Conservation (phyloP, 257 asterid species). For the Jacaranda mimosifolia region DNA sequence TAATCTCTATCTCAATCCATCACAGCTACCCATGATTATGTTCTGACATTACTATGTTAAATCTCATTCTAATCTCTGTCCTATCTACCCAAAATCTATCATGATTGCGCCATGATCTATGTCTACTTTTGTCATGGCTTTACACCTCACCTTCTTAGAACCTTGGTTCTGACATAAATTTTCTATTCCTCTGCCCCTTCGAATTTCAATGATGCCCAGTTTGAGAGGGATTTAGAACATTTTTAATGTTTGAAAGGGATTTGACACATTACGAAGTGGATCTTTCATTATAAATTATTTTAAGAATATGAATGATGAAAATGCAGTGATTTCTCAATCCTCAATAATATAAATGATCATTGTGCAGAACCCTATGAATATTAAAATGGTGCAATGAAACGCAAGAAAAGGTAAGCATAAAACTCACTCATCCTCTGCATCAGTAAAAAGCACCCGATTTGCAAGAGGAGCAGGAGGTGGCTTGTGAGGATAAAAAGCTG, state of each 20-base stretch:
- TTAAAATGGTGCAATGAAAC: conserved; percentile 28
- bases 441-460: conserved; percentile 92
- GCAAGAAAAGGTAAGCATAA: conserved; percentile 53
- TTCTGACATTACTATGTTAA: no score
- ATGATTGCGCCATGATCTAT: no score
- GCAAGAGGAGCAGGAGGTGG: conserved; percentile 86
- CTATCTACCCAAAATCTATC: no score
- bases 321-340: conserved; percentile 23
- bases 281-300: not conserved
- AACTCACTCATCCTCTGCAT: conserved; percentile 99
- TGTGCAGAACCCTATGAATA: conserved; percentile 19
- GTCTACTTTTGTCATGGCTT: no score
- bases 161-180: no score
- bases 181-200: no score
- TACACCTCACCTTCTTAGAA: no score
- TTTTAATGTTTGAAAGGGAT: not conserved
- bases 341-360: conserved; percentile 9
- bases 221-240: no score
- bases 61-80: no score
- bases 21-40: no score
- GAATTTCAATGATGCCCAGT: no score
- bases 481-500: conserved; percentile 89
- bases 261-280: conserved; percentile 24
- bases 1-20: no score
- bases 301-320: conserved; percentile 18